phyloP scores from a whole-genome alignment of 163 green algal genomes.

The Chlorella variabilis region DNA sequence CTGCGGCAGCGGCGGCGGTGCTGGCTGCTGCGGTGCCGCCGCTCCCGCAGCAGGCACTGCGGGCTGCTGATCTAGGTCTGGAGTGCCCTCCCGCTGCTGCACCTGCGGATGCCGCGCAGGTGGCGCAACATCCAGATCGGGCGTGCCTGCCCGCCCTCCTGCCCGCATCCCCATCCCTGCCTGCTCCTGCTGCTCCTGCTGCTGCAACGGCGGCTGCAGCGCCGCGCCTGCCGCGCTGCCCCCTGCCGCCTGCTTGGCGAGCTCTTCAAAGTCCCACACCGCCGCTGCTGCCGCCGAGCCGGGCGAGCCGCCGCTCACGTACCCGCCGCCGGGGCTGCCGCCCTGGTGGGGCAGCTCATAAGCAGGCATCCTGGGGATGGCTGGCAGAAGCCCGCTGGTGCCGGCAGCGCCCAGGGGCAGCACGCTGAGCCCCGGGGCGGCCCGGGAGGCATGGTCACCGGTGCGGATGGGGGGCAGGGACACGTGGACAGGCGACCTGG shows the following conservation, averaged over 20 bases:
- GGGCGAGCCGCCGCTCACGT: not conserved
- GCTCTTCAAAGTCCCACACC: constrained; percentile 10
- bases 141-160: not conserved
- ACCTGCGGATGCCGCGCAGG: not conserved
- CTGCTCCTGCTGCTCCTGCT: not conserved
- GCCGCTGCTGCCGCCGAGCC: not conserved
- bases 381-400: not conserved
- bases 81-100: not conserved
- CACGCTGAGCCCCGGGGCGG: no score
- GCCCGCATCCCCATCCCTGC: not conserved
- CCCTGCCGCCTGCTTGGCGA: not conserved
- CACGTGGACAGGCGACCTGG: not conserved
- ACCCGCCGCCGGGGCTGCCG: constrained; percentile 1
- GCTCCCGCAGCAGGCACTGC: no score
- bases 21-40: not conserved
- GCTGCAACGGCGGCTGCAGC: not conserved
- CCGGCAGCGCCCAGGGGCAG: no score
- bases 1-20: no score
- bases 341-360: not conserved
- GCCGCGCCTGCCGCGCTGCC: not conserved
- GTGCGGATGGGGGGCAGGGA: not conserved
- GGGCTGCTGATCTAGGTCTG: not conserved
- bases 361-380: not conserved
- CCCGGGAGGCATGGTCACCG: no score
- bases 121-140: not conserved